Base-by-base conservation (phyloP, 495 filamentous ascomycete genomes). In the Talaromyces nanjingensis region DNA sequence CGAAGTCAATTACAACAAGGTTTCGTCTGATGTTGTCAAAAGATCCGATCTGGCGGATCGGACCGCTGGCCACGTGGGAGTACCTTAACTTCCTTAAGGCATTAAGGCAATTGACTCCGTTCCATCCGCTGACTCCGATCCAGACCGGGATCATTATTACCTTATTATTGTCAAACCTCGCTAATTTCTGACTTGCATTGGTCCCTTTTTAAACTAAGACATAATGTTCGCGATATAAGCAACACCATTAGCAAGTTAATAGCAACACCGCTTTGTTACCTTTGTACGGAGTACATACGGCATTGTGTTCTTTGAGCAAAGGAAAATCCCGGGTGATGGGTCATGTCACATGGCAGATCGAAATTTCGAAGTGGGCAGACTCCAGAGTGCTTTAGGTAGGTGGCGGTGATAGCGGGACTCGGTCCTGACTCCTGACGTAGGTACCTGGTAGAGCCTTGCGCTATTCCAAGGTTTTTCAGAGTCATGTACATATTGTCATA, bases 1-100 rank as follows among this genome's bases (percentile, higher is more conserved):
- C 25, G 25, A 25, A 25, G 25, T 25, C 25, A 25, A 25, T 25
- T 25, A 25, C 25, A 25, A 27, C n/a, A 49, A 49, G n/a, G 0
- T 49, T 20, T 49, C 45, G 45, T 49, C 45, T 49, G 45, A 8
- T 20, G n/a, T 45, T 4, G n/a, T n/a, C 9, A 45, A 47, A n/a
- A 20, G 45, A 49, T 49, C 22, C 11, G 53, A 56, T 56, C 53
- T 56, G 53, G 24, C 42, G 59, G 59, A 31, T 61, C 59, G 59
- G 59, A 29, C 59, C 59, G 59, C 27, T 4, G 59, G 42, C 59
- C 59, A 61, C 59, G 59, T 61, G 59, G 59, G 3, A 59, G 27
- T 3, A 31, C 14, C 20, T 4, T 4, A 25, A 29, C 0, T 25
- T 5, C 42, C 5, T 45, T 12, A 45, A 16, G 27, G 27, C 27